Base-by-base conservation (phyloP, 2,329 filamentous ascomycete genomes). In the Nemania sp. region DNA sequence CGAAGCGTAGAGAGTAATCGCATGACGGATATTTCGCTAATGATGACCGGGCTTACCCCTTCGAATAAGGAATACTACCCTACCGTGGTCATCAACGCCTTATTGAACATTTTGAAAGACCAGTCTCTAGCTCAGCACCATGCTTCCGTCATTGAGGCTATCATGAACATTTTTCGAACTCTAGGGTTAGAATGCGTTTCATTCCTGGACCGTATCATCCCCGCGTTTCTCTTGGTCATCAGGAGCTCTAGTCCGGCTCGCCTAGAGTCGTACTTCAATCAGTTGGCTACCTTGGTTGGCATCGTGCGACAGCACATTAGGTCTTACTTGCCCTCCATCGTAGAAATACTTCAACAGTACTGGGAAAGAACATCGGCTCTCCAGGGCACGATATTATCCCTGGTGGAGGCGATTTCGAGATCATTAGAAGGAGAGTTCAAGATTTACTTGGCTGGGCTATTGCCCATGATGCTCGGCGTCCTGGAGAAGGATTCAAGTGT, bases 1-100 rank as follows among this genome's bases (percentile, higher is more conserved):
- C 87, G 86, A 29, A 87, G 86, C 22, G 84, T 85, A 45, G 89
- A 91, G 72, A 85, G 85, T 1, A 88, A 87, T 47, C 88, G 89
- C 65, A 83, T 97, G 74, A 97, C 95, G 0, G 96, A 99, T 79
- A 97, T 99, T 53, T 96, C 94, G 3, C 86, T 99, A 32, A 98
- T 99, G 86, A 99, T 99, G 95, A 94, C 93, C 49, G 96, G 97
- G 15, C 85, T 98, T 47, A 98, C 94, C 0, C 97, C 96, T 0
- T 98, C 95, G 0, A 97, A 93, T 76, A 97, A 99, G 77, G 96
- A 99, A 75, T 99, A 99, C 80, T 99, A 97, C 77, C 96, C 96
- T 0, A 99, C 96, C 0, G 94, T 99, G 20, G 96, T 98, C 54
- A 98, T 99, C 78, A 97, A 97, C 75, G 97, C 96, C 1, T 86